These are phyloP conservation scores for Heliocybe sulcata DNA, from an alignment of 1,284 basidiomycete species.

Conservation along the genomic window DNA sequence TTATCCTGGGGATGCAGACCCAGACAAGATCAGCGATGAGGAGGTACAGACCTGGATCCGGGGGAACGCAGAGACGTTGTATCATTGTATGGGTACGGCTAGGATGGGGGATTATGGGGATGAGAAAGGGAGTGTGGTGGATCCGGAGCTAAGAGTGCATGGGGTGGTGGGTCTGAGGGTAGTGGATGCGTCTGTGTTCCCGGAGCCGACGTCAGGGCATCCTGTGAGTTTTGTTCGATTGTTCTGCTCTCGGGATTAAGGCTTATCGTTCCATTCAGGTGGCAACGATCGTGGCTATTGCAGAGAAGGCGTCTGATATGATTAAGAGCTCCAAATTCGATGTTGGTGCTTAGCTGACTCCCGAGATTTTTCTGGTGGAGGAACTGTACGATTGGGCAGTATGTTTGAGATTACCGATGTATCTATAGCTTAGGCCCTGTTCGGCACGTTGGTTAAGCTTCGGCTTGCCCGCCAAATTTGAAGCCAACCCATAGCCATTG, in stretches of 20 bases:
- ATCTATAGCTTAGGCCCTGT: no score
- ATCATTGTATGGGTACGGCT: conserved; percentile 51
- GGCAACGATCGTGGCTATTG: conserved; percentile 49
- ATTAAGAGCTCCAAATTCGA: conserved; percentile 28
- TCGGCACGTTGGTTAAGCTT: no score
- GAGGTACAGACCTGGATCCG: conserved; percentile 29
- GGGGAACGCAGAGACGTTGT: conserved; percentile 48
- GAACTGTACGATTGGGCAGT: no score
- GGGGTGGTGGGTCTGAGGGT: conserved; percentile 39
- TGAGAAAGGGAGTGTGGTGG: conserved; percentile 34
- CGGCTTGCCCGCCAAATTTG: no score
- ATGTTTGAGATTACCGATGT: no score
- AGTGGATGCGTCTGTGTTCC: conserved; percentile 55
- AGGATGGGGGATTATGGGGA: conserved; percentile 39
- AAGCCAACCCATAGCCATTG: no score
- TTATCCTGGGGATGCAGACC: conserved; percentile 15
- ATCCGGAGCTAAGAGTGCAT: conserved; percentile 27
- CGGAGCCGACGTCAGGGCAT: conserved; percentile 52
- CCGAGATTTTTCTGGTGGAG: no score
- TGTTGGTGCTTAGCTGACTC: no score
- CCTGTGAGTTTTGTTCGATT: conserved; percentile 33
- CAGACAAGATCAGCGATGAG: conserved; percentile 17
- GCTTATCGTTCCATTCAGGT: conserved; percentile 29
- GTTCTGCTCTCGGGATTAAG: neutral
- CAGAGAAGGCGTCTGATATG: conserved; percentile 57